phyloP scores from a whole-genome alignment of 495 filamentous ascomycete genomes.

The Hamigera avellanea region DNA sequence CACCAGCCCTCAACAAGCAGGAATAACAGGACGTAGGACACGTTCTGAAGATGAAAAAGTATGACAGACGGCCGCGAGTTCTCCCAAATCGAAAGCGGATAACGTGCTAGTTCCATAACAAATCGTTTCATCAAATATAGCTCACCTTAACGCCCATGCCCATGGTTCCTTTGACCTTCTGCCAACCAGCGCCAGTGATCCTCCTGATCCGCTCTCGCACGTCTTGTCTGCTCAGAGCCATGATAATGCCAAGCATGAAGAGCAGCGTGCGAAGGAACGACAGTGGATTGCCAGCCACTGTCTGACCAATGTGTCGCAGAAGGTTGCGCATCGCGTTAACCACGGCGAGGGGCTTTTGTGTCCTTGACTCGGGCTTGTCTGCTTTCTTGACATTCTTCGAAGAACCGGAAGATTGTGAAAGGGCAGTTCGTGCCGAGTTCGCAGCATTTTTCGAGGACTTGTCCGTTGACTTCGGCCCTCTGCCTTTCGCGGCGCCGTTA shows the following conservation, averaged over 20 bases:
- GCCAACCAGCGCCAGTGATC: slow-evolving; percentile 60
- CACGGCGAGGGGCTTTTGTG: slow-evolving; percentile 19
- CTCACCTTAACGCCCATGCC: slow-evolving; percentile 98
- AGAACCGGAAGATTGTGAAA: slow-evolving; percentile 18
- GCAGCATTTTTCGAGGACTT: slow-evolving; percentile 17
- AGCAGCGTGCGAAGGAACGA: slow-evolving; percentile 62
- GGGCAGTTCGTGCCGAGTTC: slow-evolving; percentile 16
- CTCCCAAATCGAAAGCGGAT: not conserved
- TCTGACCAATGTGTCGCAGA: slow-evolving; percentile 47
- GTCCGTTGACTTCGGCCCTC: slow-evolving; percentile 16
- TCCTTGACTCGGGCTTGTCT: slow-evolving; percentile 24
- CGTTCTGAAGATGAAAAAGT: too few species aligned
- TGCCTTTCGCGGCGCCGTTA: slow-evolving; percentile 24
- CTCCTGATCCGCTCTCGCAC: slow-evolving; percentile 63
- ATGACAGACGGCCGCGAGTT: not conserved
- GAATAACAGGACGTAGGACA: too few species aligned
- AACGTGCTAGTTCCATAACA: slow-evolving; percentile 2
- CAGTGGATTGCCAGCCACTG: slow-evolving; percentile 61
- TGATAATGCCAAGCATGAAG: slow-evolving; percentile 70
- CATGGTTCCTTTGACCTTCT: slow-evolving; percentile 71
- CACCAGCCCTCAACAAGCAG: too few species aligned
- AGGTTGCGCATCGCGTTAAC: slow-evolving; percentile 45
- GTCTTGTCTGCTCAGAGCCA: slow-evolving; percentile 62
- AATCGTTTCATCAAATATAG: slow-evolving; percentile 54
- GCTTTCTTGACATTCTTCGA: slow-evolving; percentile 28